These are phyloP conservation scores for Graphilbum ipis-grandicollis DNA, from an alignment of 2,329 filamentous ascomycete genomes.

Conservation along the genomic window DNA sequence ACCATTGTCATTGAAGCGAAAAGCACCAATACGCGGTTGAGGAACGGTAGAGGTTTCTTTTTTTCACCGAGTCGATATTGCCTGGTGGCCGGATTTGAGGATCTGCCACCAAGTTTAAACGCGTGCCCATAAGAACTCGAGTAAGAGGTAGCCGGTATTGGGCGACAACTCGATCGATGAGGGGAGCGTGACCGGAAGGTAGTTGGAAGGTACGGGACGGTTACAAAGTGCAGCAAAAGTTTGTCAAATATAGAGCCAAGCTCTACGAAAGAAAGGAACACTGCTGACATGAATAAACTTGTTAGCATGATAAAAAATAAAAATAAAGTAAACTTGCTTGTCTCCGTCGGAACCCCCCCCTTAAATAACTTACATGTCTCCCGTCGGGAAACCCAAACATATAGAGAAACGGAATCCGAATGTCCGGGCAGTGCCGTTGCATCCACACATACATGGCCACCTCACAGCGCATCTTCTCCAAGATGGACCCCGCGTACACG, in stretches of 20 bases:
- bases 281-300: not conserved
- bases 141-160: slow-evolving; percentile 3
- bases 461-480: slow-evolving; percentile 22
- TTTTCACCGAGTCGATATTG: too few relatives aligned
- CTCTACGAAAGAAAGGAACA: too few relatives aligned
- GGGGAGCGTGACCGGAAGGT: not conserved
- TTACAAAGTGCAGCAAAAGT: not conserved
- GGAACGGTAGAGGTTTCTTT: too few relatives aligned
- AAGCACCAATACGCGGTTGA: slow-evolving; percentile 14
- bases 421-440: slow-evolving; percentile 16
- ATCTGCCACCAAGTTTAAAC: not conserved
- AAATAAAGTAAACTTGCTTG: not conserved
- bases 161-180: not conserved
- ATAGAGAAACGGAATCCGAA: slow-evolving; percentile 16
- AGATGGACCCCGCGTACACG: slow-evolving; percentile 17
- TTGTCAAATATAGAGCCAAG: slow-evolving; percentile 1
- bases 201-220: not conserved
- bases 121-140: slow-evolving; percentile 3
- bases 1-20: slow-evolving; percentile 13
- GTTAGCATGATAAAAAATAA: not conserved
- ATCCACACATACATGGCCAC: slow-evolving; percentile 22
- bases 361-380: not conserved
- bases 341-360: too few relatives aligned
- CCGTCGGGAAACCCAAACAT: not conserved
- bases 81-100: not conserved